Percentiles rank a stretch among this genome's conserved stretches.
Evolutionary conservation across 1,284 basidiomycete genomes (phyloP).

Genomic region (Entoloma clypeatum): DNA sequence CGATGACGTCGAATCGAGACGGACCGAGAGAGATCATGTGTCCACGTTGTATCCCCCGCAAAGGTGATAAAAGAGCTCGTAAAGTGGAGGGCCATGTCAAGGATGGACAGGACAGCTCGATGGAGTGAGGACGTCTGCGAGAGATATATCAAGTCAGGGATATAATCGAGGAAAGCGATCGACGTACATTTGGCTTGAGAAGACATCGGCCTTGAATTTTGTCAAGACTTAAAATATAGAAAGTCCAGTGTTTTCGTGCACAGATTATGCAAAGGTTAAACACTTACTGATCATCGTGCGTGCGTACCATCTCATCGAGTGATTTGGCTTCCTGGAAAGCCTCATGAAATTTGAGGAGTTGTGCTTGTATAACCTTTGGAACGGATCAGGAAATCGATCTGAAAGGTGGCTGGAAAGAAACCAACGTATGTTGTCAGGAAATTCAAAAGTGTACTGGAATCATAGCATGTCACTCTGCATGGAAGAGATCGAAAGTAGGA

Average conservation of each 20-base stretch:
- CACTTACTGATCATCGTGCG: constrained; percentile 73
- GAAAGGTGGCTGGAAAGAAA: background rate
- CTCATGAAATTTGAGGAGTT: constrained; percentile 56
- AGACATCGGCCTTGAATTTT: constrained; percentile 64
- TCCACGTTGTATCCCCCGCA: constrained; percentile 52
- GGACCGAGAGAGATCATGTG: constrained; percentile 58
- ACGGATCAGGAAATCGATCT: constrained; percentile 7
- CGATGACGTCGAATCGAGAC: constrained; percentile 53
- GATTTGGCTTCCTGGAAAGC: constrained; percentile 55
- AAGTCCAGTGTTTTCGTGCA: constrained; percentile 6
- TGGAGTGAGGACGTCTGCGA: constrained; percentile 58
- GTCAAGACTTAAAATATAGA: constrained; percentile 46
- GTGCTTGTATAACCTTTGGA: constrained; percentile 63
- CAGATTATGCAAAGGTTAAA: background rate
- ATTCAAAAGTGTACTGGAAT: constrained; percentile 59
- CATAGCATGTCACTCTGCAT: constrained; percentile 10
- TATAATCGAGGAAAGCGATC: background rate
- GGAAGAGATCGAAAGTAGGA: constrained; percentile 14
- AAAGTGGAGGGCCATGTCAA: constrained; percentile 73
- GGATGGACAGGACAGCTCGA: constrained; percentile 60
- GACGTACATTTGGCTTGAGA: constrained; percentile 58
- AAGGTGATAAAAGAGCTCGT: constrained; percentile 58
- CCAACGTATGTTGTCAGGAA: constrained; percentile 73
- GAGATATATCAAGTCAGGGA: constrained; percentile 3
- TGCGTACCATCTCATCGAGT: constrained; percentile 70